Base-by-base conservation (phyloP, 805 yeast species). In the Saturnispora silvae region DNA sequence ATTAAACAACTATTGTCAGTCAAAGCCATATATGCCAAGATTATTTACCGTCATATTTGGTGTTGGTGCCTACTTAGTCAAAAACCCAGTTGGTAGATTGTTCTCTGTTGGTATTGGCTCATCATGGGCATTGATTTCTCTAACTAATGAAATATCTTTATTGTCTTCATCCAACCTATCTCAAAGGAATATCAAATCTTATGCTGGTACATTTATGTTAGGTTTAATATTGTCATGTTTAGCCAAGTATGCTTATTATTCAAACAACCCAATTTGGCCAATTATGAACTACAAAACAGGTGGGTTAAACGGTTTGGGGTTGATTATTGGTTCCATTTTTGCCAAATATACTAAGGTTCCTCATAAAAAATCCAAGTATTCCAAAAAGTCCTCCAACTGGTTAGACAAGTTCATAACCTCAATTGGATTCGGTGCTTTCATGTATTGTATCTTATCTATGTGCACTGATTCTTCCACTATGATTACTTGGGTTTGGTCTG, bases 211-310 rank as follows among this genome's bases (percentile, higher is more conserved):
- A 3, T 76, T 80, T 45, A 54, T 75, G 1, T 43, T 81, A 20
- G 98, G 98, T 14, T 65, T 92, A 41, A 64, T 82, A 30, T 55
- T 75, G 4, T 75, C 95, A 1, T 72, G 86, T 1, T 71, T 83
- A 22, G 65, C 83, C 15, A 92, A 92, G 53, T 81, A 71, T 60
- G 72, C 79, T 8, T 72, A 68, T 49, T 81, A 72, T 60, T 75
- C 97, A 3, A 87, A 87, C 53, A 92, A 92, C 54, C 98, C 98
- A 27, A 65, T 86, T 33, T 92, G 98, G 98, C 94, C 97, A 20
- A 81, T 87, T 35, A 78, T 92, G 87, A 78, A 86, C 54, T 67
- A 67, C 14, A 70, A 65, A 10, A 86, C 83, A 48, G 96, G 96
- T 15, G 98, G 98, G 11, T 74, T 75, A 67, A 89, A 89, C 57